Base-by-base conservation (phyloP, 805 yeast genomes). In the Metschnikowia colocasiae region DNA sequence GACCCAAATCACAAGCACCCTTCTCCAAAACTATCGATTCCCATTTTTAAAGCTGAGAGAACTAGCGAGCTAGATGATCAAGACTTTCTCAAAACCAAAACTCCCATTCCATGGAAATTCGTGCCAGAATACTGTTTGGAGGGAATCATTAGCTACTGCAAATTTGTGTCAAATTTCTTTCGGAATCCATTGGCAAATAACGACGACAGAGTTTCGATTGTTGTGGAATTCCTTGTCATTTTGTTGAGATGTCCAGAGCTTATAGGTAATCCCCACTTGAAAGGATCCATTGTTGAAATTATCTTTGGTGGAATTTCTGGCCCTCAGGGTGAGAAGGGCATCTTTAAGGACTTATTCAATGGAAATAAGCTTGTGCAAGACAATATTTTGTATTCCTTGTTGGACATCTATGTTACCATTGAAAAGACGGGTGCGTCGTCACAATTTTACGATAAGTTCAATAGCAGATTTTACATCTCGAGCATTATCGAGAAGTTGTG, bases 381-480 rank as follows among this genome's bases (percentile, higher is more conserved):
- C 32, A 81, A 90, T 62, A 62, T 94, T 52, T 71, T 94, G 48
- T 90, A 87, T 59, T 86, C 96, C 0, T 74, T 94, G 47, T 76
- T 94, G 66, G 95, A 89, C 58, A 86, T 90, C 52, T 94, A 92
- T 64, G 96, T 94, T 30, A 88, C 87, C 75, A 91, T 92, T 43
- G 99, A 94, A 64, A 90, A 87, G 59, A 94, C 99, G 0, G 99
- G 99, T 8, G 85, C 97, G 1, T 83, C 92, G 6, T 82, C 95
- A 0, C 98, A 94, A 66, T 94, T 92, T 62, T 92, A 92, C 64
- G 99, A 94, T 65, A 94, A 94, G 67, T 94, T 94, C 70, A 91
- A 89, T 64, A 80, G 88, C 37, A 79, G 99, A 63, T 92, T 82
- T 65, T 85, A 88, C 61, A 87, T 94, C 25, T 85, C 97, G 0